Percentiles rank a stretch among this genome's conserved stretches.
phyloP scores from a whole-genome alignment of 208 protist species.

The Giardia muris region DNA sequence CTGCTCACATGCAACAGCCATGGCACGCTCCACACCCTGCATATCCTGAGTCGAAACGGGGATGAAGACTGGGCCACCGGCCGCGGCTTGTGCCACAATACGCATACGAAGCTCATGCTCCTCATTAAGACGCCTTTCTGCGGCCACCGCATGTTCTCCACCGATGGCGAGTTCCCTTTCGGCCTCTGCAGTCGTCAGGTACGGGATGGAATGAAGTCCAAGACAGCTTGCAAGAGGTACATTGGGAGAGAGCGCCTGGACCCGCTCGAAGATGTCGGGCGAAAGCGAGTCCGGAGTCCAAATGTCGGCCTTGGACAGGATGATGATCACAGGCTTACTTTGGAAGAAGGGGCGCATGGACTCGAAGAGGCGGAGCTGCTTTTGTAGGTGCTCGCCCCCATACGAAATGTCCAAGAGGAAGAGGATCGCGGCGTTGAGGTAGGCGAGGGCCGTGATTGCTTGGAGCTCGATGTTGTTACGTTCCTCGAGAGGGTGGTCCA shows the following conservation, averaged over 20 bases:
- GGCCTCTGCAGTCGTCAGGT: constrained; percentile 69
- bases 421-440: constrained; percentile 82
- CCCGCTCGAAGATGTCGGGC: constrained; percentile 58
- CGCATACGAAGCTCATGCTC: background rate
- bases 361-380: constrained; percentile 75
- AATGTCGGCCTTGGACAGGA: constrained; percentile 96
- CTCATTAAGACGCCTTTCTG: background rate
- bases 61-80: background rate
- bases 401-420: constrained; percentile 97
- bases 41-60: background rate
- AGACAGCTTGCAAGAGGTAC: background rate
- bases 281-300: constrained; percentile 64
- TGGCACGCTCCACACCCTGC: constrained; percentile 15
- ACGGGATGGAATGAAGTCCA: constrained; percentile 66
- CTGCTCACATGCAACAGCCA: constrained; percentile 64
- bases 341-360: constrained; percentile 90
- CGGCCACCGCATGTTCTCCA: background rate
- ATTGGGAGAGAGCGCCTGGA: constrained; percentile 42
- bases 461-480: constrained; percentile 99
- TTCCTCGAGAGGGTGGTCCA: constrained; percentile 96
- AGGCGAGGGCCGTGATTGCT: constrained; percentile 82
- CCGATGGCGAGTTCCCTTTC: constrained; percentile 44
- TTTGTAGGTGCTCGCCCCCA: constrained; percentile 87
- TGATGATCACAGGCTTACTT: constrained; percentile 95
- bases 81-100: background rate